A percentile compares a stretch with the other conserved stretches of the same genome.
phyloP scores from a whole-genome alignment of 2,329 filamentous ascomycete genomes.

The Sphaerulina vaccinii region DNA sequence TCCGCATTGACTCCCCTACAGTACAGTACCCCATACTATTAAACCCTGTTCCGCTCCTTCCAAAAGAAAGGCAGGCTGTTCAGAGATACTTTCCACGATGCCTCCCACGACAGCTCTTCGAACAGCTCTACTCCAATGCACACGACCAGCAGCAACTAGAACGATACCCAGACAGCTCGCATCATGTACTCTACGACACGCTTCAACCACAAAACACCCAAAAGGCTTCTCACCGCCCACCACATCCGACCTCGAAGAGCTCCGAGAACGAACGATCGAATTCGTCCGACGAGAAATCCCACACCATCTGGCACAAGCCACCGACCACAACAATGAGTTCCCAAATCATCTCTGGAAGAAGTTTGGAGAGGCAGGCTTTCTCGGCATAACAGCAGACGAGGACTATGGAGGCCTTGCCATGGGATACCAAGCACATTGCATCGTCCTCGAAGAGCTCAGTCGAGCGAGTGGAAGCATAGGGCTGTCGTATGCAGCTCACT shows the following conservation, averaged over 20 bases:
- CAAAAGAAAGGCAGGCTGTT: no score
- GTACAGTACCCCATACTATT: no score
- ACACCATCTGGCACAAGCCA: constrained; percentile 74
- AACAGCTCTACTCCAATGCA: constrained; percentile 28
- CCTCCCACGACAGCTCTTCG: constrained; percentile 25
- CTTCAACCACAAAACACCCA: constrained; percentile 67
- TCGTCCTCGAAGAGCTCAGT: constrained; percentile 93
- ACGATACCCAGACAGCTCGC: constrained; percentile 3
- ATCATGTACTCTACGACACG: constrained; percentile 38
- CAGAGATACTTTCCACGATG: constrained; percentile 24
- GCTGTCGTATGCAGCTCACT: constrained; percentile 92
- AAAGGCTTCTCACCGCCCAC: constrained; percentile 67
- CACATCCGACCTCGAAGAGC: constrained; percentile 70
- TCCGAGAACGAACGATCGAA: constrained; percentile 81
- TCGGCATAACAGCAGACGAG: constrained; percentile 92
- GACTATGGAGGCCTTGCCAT: constrained; percentile 84
- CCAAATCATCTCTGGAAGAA: constrained; percentile 91
- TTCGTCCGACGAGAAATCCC: constrained; percentile 85
- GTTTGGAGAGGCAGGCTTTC: constrained; percentile 82
- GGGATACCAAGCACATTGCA: constrained; percentile 95
- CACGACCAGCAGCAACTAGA: neutral
- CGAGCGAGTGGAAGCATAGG: constrained; percentile 77
- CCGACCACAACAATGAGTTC: constrained; percentile 86
- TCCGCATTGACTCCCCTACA: no score
- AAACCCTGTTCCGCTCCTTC: no score